Evolutionary conservation across 805 yeast genomes (phyloP).

Genomic region (Kuraishia capsulata): DNA sequence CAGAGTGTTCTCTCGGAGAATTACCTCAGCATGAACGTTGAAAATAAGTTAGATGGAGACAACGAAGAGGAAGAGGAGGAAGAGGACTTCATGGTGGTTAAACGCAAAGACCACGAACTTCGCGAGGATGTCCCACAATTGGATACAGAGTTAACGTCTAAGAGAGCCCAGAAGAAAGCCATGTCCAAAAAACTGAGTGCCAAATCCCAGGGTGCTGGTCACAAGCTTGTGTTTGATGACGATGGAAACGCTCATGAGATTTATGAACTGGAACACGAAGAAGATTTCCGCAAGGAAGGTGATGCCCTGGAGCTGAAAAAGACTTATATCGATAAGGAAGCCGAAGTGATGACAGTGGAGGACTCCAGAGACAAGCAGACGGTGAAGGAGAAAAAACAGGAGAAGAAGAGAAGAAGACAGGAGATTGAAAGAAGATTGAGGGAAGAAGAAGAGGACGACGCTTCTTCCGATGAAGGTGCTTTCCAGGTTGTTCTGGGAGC

Average conservation of each 20-base stretch:
- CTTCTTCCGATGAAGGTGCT: conserved; percentile 21
- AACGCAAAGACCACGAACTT: conserved; percentile 66
- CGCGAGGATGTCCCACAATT: conserved; percentile 59
- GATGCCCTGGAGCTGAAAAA: conserved; percentile 61
- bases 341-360: conserved; percentile 55
- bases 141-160: conserved; percentile 56
- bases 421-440: conserved; percentile 56
- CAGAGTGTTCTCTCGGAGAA: conserved; percentile 89
- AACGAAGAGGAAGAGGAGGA: conserved; percentile 41
- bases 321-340: conserved; percentile 58
- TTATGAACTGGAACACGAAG: conserved; percentile 87
- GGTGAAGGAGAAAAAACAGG: conserved; percentile 71
- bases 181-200: conserved; percentile 73
- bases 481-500: conserved; percentile 15
- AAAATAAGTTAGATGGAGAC: conserved; percentile 18
- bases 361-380: conserved; percentile 73
- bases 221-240: conserved; percentile 83
- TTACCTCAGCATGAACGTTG: conserved; percentile 63
- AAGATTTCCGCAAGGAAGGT: conserved; percentile 62
- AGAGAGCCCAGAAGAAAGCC: conserved; percentile 78
- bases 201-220: conserved; percentile 55
- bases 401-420: conserved; percentile 81
- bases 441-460: conserved; percentile 30
- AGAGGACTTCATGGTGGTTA: conserved; percentile 75
- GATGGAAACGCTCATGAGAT: conserved; percentile 89